phyloP scores from a whole-genome alignment of 352 stramenopile species.

The Salisapilia sapeloensis region DNA sequence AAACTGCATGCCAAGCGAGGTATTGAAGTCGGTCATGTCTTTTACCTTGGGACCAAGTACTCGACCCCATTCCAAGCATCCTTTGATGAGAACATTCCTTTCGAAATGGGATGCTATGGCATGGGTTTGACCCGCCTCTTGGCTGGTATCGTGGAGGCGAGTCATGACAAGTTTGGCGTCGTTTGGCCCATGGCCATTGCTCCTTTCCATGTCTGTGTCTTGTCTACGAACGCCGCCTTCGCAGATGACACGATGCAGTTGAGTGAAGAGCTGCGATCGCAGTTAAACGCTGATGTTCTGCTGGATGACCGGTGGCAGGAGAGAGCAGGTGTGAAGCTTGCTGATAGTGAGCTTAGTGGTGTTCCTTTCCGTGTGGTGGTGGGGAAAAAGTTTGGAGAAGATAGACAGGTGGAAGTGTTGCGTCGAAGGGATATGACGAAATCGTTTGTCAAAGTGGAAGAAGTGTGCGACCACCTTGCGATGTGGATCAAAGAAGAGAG shows the following conservation, averaged over 20 bases:
- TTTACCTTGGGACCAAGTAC: conserved; percentile 83
- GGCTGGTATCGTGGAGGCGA: conserved; percentile 62
- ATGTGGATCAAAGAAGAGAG: background rate
- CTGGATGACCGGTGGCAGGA: conserved; percentile 75
- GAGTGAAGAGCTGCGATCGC: conserved; percentile 31
- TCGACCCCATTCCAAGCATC: conserved; percentile 60
- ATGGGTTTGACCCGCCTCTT: conserved; percentile 74
- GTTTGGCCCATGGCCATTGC: conserved; percentile 67
- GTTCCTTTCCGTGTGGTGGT: conserved; percentile 77
- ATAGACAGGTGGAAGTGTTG: conserved; percentile 65
- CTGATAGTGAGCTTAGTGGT: conserved; percentile 73
- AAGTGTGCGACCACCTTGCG: conserved; percentile 1
- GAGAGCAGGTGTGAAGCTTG: conserved; percentile 60
- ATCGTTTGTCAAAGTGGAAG: conserved; percentile 13
- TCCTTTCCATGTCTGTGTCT: conserved; percentile 63
- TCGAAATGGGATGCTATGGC: conserved; percentile 83
- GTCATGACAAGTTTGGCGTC: conserved; percentile 61
- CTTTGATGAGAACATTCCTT: conserved; percentile 28
- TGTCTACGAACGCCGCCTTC: conserved; percentile 51
- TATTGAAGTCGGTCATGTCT: conserved; percentile 82
- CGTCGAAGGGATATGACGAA: conserved; percentile 48
- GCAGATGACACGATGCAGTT: conserved; percentile 23
- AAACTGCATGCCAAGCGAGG: conserved; percentile 52
- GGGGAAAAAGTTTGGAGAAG: conserved; percentile 56
- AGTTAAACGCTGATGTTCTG: conserved; percentile 44